Percentiles rank a stretch among this genome's conserved stretches.
Evolutionary conservation across 2,329 filamentous ascomycete genomes (phyloP).

Genomic region (Colletotrichum abscissum): DNA sequence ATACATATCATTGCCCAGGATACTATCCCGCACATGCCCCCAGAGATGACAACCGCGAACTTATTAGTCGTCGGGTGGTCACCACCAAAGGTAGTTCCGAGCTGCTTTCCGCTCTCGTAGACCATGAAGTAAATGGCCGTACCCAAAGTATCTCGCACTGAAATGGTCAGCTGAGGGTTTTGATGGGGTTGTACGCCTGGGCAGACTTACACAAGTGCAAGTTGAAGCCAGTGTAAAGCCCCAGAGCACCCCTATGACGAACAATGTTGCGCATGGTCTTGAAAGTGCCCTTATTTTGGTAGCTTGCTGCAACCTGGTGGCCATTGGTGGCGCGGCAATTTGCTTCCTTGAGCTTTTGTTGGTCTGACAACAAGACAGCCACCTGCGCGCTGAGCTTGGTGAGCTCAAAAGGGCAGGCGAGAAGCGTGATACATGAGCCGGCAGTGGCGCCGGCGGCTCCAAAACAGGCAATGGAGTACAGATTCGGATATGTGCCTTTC

Average conservation of each 20-base stretch:
- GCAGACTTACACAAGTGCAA: slow-evolving; percentile 77
- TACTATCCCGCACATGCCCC: slow-evolving; percentile 84
- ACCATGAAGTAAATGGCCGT: slow-evolving; percentile 91
- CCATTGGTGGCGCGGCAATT: slow-evolving; percentile 56
- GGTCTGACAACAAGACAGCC: slow-evolving; percentile 78
- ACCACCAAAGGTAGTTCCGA: slow-evolving; percentile 79
- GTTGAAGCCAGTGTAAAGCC: slow-evolving; percentile 84
- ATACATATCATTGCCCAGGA: slow-evolving; percentile 83
- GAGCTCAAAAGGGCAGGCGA: slow-evolving; percentile 89
- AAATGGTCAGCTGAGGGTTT: slow-evolving; percentile 9
- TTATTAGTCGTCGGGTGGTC: slow-evolving; percentile 81
- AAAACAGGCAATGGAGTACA: slow-evolving; percentile 81
- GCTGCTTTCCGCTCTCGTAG: slow-evolving; percentile 87
- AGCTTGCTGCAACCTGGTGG: slow-evolving; percentile 73
- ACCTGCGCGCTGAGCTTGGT: slow-evolving; percentile 92
- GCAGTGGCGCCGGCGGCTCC: slow-evolving; percentile 82
- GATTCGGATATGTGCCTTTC: slow-evolving; percentile 75
- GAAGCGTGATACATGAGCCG: slow-evolving; percentile 81
- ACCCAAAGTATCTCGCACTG: slow-evolving; percentile 84
- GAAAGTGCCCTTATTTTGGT: slow-evolving; percentile 82
- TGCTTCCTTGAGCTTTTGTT: slow-evolving; percentile 52
- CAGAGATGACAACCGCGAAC: slow-evolving; percentile 81
- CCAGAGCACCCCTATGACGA: slow-evolving; percentile 76
- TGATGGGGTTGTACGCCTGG: slow-evolving; percentile 29
- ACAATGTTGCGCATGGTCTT: slow-evolving; percentile 82